A percentile compares a stretch with the other conserved stretches of the same genome.
Conservation (phyloP, 202 grass and related monocot genomes). For the Saccharum hybrid region DNA sequence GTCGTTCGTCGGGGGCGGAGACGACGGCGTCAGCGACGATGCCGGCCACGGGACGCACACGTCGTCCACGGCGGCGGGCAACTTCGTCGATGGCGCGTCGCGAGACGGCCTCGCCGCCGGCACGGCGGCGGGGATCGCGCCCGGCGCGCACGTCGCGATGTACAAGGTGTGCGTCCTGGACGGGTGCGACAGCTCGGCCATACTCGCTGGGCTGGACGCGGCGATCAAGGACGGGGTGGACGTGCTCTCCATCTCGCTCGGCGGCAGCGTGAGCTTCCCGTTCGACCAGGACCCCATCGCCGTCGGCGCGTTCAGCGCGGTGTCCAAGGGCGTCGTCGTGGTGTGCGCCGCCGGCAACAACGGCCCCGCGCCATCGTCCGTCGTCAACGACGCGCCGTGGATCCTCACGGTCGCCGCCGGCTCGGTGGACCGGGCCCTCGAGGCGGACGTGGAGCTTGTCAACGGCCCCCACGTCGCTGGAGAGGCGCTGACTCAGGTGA, state of each 20-base stretch:
- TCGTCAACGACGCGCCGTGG: conserved; percentile 54
- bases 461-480: conserved; percentile 33
- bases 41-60: conserved; percentile 59
- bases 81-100: no score
- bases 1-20: background rate
- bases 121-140: conserved; percentile 30
- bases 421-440: conserved; percentile 44
- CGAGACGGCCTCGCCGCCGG: no score
- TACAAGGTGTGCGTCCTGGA: conserved; percentile 47
- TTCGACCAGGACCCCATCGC: conserved; percentile 44
- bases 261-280: accelerated
- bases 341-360: conserved; percentile 46
- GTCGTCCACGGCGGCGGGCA: conserved; percentile 44
- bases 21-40: background rate
- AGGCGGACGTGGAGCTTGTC: conserved; percentile 34
- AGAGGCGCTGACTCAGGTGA: conserved; percentile 28
- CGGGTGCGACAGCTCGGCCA: background rate
- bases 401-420: conserved; percentile 52
- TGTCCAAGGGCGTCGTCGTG: conserved; percentile 50
- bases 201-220: conserved; percentile 44
- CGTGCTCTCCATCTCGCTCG: conserved; percentile 53
- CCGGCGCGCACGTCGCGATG: conserved; percentile 56
- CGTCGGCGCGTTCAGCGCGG: conserved; percentile 46
- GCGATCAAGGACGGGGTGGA: conserved; percentile 58
- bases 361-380: background rate